These are phyloP conservation scores for Bipolaris cookei DNA, from an alignment of 2,329 filamentous ascomycete genomes.

Conservation along the genomic window DNA sequence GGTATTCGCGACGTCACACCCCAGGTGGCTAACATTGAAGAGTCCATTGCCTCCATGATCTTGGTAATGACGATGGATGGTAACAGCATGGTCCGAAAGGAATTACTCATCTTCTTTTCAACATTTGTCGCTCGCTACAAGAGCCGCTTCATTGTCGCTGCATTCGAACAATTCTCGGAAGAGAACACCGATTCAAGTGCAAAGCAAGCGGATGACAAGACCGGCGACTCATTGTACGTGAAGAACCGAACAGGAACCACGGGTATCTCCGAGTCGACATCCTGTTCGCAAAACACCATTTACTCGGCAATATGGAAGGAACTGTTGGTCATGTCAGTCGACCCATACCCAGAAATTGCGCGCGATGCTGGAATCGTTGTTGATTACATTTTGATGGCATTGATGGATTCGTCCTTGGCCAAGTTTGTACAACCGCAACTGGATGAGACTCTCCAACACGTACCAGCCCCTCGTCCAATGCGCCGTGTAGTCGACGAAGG, in stretches of 20 bases:
- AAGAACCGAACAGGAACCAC: constrained; percentile 30
- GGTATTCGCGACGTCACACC: constrained; percentile 92
- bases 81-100: constrained; percentile 90
- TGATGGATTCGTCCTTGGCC: constrained; percentile 79
- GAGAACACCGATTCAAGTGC: constrained; percentile 60
- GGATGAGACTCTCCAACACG: constrained; percentile 66
- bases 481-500: constrained; percentile 39
- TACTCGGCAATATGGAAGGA: constrained; percentile 96
- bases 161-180: constrained; percentile 87
- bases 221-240: constrained; percentile 38
- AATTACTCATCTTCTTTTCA: constrained; percentile 91
- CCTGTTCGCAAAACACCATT: constrained; percentile 78
- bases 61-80: constrained; percentile 93
- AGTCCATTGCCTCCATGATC: constrained; percentile 85
- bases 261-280: constrained; percentile 19
- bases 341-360: constrained; percentile 93
- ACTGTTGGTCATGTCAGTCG: constrained; percentile 85
- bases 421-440: constrained; percentile 73
- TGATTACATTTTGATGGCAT: constrained; percentile 79
- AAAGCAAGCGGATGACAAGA: constrained; percentile 31
- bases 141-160: constrained; percentile 88
- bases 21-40: constrained; percentile 88
- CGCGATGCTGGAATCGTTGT: constrained; percentile 83
- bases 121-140: constrained; percentile 89
- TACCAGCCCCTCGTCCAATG: constrained; percentile 56